phyloP scores from a whole-genome alignment of 2,329 filamentous ascomycete genomes.

The Exserohilum turcica region DNA sequence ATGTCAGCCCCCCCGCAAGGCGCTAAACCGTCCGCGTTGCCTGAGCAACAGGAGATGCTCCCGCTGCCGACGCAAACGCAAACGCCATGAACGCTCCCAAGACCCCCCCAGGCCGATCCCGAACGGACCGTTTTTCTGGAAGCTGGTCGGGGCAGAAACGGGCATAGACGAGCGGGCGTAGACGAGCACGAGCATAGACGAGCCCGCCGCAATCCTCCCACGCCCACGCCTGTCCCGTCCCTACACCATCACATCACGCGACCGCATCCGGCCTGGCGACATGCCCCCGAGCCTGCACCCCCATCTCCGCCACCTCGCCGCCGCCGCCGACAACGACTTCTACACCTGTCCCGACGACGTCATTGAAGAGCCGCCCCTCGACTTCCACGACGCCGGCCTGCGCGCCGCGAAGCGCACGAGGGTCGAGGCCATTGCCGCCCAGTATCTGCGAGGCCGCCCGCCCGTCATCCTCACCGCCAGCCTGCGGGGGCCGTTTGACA shows the following conservation, averaged over 20 bases:
- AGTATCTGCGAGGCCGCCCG: slow-evolving; percentile 62
- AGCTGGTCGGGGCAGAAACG: not conserved
- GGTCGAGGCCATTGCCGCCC: slow-evolving; percentile 64
- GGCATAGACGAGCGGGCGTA: not conserved
- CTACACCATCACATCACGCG: not conserved
- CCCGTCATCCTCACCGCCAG: slow-evolving; percentile 65
- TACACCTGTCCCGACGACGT: slow-evolving; percentile 42
- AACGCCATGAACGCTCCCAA: not conserved
- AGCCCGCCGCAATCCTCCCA: not conserved
- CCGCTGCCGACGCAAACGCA: slow-evolving; percentile 10
- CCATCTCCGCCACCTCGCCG: slow-evolving; percentile 33
- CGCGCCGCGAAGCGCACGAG: slow-evolving; percentile 58
- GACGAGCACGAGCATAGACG: not conserved
- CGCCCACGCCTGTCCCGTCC: not conserved
- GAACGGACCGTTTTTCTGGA: not conserved
- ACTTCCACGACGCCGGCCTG: slow-evolving; percentile 63
- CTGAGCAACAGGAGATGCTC: slow-evolving; percentile 9
- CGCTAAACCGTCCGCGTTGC: slow-evolving; percentile 10
- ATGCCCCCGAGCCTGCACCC: slow-evolving; percentile 31
- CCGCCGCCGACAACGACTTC: slow-evolving; percentile 28
- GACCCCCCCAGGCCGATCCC: not conserved
- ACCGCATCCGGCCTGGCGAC: not conserved
- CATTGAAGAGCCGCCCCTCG: slow-evolving; percentile 53
- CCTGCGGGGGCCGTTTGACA: slow-evolving; percentile 65
- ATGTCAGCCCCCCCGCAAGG: slow-evolving; percentile 12